Conservation (phyloP, 202 grass and related monocot genomes). For the Setaria viridis region DNA sequence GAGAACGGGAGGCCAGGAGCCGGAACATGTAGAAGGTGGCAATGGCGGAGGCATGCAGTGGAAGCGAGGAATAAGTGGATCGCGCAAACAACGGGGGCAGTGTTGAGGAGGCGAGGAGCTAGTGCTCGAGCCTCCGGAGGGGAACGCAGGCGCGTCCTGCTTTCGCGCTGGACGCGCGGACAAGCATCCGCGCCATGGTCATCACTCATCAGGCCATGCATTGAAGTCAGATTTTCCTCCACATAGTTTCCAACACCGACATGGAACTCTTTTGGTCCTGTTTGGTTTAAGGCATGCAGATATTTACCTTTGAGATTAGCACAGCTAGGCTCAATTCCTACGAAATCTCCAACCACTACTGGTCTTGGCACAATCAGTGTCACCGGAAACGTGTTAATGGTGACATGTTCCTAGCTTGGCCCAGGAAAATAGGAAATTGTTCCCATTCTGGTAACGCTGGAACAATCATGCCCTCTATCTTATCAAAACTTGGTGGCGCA, state of each 20-base stretch:
- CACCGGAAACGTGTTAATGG: too few species aligned
- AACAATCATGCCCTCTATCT: too few species aligned
- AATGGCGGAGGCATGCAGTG: slow-evolving; percentile 44
- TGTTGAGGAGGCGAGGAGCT: not conserved
- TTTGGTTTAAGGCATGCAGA: too few species aligned
- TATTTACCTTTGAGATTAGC: too few species aligned
- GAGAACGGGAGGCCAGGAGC: slow-evolving; percentile 34
- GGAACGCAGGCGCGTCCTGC: not conserved
- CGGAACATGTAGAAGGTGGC: slow-evolving; percentile 36
- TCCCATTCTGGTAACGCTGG: too few species aligned
- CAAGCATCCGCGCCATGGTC: not conserved
- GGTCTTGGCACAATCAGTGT: too few species aligned
- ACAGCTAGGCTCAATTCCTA: not conserved
- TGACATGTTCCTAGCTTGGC: too few species aligned
- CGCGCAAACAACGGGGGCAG: slow-evolving; percentile 35
- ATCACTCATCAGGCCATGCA: not conserved
- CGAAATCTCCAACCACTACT: not conserved
- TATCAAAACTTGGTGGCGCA: too few species aligned
- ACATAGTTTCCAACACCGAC: not conserved
- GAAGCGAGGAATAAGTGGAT: slow-evolving; percentile 67
- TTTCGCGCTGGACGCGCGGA: not conserved
- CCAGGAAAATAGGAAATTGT: too few species aligned
- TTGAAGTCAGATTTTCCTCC: not conserved
- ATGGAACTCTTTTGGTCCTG: not conserved
- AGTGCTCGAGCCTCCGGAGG: slow-evolving; percentile 14